phyloP scores from a whole-genome alignment of 805 yeast species.

The Metschnikowia borealis region DNA sequence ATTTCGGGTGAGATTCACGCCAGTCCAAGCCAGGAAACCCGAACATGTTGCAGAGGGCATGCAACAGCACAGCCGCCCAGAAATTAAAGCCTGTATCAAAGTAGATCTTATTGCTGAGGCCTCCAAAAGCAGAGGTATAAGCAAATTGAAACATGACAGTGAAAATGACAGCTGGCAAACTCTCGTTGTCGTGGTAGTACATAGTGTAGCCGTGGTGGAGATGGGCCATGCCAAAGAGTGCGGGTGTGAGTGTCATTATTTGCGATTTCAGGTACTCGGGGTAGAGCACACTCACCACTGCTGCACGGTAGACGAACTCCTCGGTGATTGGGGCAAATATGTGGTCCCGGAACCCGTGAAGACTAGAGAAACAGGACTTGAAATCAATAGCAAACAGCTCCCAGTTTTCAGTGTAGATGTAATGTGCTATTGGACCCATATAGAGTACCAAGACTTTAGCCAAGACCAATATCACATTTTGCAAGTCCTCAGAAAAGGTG shows the following conservation, averaged over 20 bases:
- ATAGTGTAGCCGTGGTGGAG: slow-evolving; percentile 64
- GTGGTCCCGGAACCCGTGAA: slow-evolving; percentile 51
- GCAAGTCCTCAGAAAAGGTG: slow-evolving; percentile 11
- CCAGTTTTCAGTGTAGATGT: slow-evolving; percentile 5
- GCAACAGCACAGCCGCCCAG: slow-evolving; percentile 57
- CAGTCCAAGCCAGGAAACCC: slow-evolving; percentile 54
- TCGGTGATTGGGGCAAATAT: slow-evolving; percentile 76
- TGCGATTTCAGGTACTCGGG: slow-evolving; percentile 7
- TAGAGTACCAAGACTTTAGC: slow-evolving; percentile 16
- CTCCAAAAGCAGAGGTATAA: slow-evolving; percentile 72
- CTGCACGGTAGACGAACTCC: slow-evolving; percentile 65
- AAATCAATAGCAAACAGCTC: slow-evolving; percentile 17
- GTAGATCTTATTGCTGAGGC: slow-evolving; percentile 54
- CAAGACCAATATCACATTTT: slow-evolving; percentile 11
- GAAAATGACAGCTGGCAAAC: slow-evolving; percentile 28
- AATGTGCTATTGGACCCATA: slow-evolving; percentile 19
- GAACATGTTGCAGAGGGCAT: slow-evolving; percentile 62
- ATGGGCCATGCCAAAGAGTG: slow-evolving; percentile 75
- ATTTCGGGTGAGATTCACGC: slow-evolving; percentile 12
- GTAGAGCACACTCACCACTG: slow-evolving; percentile 25
- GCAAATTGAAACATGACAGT: slow-evolving; percentile 48
- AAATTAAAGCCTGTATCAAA: slow-evolving; percentile 46
- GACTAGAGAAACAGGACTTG: slow-evolving; percentile 18
- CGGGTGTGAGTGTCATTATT: slow-evolving; percentile 35
- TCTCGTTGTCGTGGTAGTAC: slow-evolving; percentile 22